These are phyloP conservation scores for Nicotiana knightiana DNA, from an alignment of 257 asterid genomes.

Conservation along the genomic window DNA sequence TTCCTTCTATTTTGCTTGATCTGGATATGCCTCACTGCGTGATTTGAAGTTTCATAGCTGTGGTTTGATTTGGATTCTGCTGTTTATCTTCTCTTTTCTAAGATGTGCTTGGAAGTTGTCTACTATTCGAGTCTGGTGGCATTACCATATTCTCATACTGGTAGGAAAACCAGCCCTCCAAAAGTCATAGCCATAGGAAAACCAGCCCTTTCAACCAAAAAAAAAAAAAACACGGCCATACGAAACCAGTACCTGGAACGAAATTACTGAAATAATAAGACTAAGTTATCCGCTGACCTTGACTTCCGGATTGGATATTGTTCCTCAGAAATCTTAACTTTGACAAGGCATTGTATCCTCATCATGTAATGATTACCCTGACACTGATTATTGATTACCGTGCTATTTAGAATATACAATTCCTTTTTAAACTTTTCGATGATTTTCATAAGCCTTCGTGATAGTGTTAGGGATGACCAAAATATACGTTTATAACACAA, in stretches of 20 bases:
- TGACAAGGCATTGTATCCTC: background rate
- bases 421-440: background rate
- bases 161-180: background rate
- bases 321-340: background rate
- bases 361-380: background rate
- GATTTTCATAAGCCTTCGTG: background rate
- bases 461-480: background rate
- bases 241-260: background rate
- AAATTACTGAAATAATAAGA: background rate
- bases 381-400: background rate
- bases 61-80: background rate
- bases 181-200: background rate
- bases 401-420: background rate
- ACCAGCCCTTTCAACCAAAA: background rate
- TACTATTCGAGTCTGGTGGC: background rate
- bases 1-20: background rate
- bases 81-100: slow-evolving; percentile 4
- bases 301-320: background rate
- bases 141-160: background rate
- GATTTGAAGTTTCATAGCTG: slow-evolving; percentile 2
- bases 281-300: background rate
- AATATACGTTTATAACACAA: background rate
- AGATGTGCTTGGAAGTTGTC: background rate
- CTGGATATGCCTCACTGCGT: background rate
- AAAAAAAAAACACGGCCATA: background rate